Conservation (phyloP, 2,329 filamentous ascomycete genomes). For the Claviceps lovelessii region DNA sequence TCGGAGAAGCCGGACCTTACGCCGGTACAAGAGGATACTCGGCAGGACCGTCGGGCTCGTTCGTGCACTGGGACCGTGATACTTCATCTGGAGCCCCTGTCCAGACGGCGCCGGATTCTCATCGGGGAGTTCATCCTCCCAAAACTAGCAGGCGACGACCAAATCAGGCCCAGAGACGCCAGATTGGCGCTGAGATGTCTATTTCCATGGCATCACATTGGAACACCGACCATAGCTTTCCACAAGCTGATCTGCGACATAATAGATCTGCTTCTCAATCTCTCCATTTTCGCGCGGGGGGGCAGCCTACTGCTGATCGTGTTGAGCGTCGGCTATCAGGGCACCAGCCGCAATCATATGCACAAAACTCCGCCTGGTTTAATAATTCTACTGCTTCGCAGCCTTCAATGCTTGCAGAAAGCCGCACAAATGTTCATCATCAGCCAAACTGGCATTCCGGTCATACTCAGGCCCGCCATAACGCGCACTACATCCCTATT, state of each 20-base stretch:
- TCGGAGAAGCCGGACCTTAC: neutral
- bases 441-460: neutral
- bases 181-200: constrained; percentile 45
- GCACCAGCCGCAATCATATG: neutral
- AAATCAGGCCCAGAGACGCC: constrained; percentile 49
- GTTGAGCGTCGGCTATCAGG: neutral
- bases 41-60: neutral
- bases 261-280: neutral
- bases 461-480: neutral
- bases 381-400: neutral
- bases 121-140: constrained; percentile 9
- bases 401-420: neutral
- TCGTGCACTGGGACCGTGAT: neutral
- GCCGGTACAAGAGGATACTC: neutral
- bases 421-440: neutral
- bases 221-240: neutral
- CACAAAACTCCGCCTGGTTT: neutral
- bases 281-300: neutral
- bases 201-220: constrained; percentile 36
- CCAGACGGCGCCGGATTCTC: neutral
- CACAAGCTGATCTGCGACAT: neutral
- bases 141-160: constrained; percentile 8
- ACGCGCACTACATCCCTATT: neutral
- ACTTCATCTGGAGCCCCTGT: neutral
- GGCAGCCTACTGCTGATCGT: neutral